These are phyloP conservation scores for Globisporangium abappressorium DNA, from an alignment of 352 stramenopile genomes.

Conservation along the genomic window DNA sequence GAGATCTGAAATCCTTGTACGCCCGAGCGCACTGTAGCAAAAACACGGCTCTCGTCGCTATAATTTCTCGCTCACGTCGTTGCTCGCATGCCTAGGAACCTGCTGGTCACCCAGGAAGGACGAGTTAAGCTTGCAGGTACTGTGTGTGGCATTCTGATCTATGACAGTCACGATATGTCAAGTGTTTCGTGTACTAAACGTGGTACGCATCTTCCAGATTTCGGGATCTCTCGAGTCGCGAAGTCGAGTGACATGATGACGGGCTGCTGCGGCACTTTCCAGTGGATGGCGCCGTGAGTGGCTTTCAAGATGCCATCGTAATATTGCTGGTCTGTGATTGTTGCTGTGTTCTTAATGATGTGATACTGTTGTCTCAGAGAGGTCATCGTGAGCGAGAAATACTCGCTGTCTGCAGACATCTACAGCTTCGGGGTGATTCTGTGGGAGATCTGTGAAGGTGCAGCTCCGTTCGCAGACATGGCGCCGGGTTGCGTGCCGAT, in stretches of 20 bases:
- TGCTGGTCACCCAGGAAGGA: constrained; percentile 70
- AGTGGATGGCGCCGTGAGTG: constrained; percentile 82
- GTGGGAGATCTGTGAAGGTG: constrained; percentile 76
- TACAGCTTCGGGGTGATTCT: constrained; percentile 82
- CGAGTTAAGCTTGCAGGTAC: constrained; percentile 68
- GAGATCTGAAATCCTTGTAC: constrained; percentile 80
- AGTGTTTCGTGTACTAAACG: not conserved
- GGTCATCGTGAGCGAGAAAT: constrained; percentile 60
- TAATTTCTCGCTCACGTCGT: not conserved
- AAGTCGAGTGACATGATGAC: constrained; percentile 59
- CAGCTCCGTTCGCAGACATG: constrained; percentile 61
- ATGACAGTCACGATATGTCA: not conserved
- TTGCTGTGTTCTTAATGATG: not conserved
- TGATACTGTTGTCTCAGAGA: constrained; percentile 30
- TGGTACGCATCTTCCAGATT: constrained; percentile 32
- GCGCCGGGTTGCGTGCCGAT: constrained; percentile 53
- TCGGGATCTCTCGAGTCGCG: constrained; percentile 68
- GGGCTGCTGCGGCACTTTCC: constrained; percentile 73
- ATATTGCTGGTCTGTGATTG: not conserved
- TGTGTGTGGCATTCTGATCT: not conserved
- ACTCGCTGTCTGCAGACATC: constrained; percentile 70
- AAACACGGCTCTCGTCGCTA: not conserved
- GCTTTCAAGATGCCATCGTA: not conserved
- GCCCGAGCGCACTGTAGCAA: not conserved
- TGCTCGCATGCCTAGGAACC: constrained; percentile 37